Base-by-base conservation (phyloP, 129 eudicot genomes). In the Lonicera japonica region DNA sequence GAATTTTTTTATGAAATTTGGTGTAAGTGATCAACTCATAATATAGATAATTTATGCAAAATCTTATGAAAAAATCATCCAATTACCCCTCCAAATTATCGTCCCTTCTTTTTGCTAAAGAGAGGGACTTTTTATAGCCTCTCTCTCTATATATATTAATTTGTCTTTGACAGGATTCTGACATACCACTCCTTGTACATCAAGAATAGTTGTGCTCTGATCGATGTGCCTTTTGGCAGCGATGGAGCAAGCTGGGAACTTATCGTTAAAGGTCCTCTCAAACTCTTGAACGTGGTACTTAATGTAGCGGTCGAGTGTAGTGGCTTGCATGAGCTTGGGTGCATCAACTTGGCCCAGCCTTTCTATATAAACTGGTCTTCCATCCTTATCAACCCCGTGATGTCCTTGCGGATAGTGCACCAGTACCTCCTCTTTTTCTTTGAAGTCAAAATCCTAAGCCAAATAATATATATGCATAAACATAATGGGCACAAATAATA, bases 101-200 rank as follows among this genome's bases (percentile, higher is more conserved):
- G n/a, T n/a, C n/a, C n/a, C n/a, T n/a, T n/a, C n/a, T n/a, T n/a
- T n/a, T n/a, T n/a, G n/a, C n/a, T n/a, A n/a, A n/a, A n/a, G n/a
- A n/a, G n/a, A n/a, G n/a, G n/a, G n/a, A n/a, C n/a, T n/a, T n/a
- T n/a, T n/a, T n/a, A n/a, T n/a, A n/a, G n/a, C n/a, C n/a, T n/a
- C n/a, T n/a, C n/a, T n/a, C n/a, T n/a, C n/a, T 29, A 29, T 29
- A 29, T 29, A 29, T 29, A 29, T 29, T n/a, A n/a, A n/a, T n/a
- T n/a, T 29, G 50, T 10, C 21, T 9, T 12, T 39, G 48, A 16
- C 15, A 45, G 40, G 12, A 64, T 16, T 20, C 36, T 21, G 11
- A 73, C 95, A 56, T 85, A 94, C 99, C 91, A 94, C 95, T 80
- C 99, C 99, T 72, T 94, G 95, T 58, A 94, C 99, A 71, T 94